These are phyloP conservation scores for Biscogniauxia sp. DNA, from an alignment of 2,329 filamentous ascomycete species.

Conservation along the genomic window DNA sequence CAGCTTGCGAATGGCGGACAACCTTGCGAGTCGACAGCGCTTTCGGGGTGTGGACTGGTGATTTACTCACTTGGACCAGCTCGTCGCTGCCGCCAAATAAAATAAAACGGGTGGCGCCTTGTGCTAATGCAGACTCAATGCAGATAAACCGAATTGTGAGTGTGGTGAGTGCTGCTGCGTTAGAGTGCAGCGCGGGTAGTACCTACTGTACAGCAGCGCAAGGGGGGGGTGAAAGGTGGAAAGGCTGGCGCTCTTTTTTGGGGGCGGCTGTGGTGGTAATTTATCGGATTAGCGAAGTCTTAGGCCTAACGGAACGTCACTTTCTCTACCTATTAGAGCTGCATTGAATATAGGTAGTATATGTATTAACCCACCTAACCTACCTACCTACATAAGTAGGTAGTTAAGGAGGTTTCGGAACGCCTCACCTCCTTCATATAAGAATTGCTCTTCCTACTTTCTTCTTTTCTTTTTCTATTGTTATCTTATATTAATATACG, in stretches of 20 bases:
- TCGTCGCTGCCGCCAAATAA: neutral
- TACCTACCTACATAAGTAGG: too few species aligned
- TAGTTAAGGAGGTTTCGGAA: too few species aligned
- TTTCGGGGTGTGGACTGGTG: neutral
- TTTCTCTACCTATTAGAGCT: neutral
- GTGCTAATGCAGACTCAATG: neutral
- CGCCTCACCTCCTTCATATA: too few species aligned
- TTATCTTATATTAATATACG: too few species aligned
- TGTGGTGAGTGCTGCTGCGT: neutral
- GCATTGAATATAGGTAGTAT: too few species aligned
- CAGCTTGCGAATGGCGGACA: too few species aligned
- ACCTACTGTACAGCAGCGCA: too few species aligned
- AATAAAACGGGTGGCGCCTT: neutral
- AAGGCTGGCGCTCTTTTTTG: neutral
- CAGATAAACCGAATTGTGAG: neutral
- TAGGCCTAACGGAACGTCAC: neutral
- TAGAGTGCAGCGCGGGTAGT: neutral
- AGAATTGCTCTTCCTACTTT: too few species aligned
- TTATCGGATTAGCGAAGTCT: neutral
- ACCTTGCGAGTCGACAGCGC: too few species aligned
- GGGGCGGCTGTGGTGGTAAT: neutral
- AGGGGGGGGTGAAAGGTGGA: neutral
- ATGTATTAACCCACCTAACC: too few species aligned
- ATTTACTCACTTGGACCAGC: neutral
- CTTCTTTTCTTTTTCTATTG: too few species aligned